A percentile compares a stretch with the other conserved stretches of the same genome.
Conservation (phyloP, 805 yeast species). For the Candida andamanensis region DNA sequence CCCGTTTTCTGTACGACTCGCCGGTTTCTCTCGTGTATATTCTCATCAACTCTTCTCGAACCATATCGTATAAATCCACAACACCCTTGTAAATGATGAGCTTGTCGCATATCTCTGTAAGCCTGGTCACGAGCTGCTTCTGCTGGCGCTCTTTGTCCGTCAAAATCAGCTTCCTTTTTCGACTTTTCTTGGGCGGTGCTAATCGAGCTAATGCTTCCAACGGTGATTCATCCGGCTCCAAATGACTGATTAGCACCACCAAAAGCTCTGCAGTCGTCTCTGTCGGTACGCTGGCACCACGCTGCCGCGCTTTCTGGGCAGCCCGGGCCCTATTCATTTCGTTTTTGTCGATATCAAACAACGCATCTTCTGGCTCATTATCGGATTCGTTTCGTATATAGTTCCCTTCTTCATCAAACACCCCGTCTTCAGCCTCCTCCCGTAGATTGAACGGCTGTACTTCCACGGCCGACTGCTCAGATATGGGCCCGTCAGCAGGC, state of each 20-base stretch:
- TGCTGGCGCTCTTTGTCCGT: conserved; percentile 18
- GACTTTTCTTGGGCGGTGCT: conserved; percentile 20
- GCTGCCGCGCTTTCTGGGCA: conserved; percentile 32
- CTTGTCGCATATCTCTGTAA: conserved; percentile 47
- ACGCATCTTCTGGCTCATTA: conserved; percentile 19
- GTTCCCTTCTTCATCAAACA: conserved; percentile 58
- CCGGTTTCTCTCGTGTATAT: conserved; percentile 20
- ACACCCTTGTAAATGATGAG: conserved; percentile 39
- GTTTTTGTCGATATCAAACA: conserved; percentile 17
- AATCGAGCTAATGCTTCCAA: conserved; percentile 48
- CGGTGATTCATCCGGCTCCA: conserved; percentile 59
- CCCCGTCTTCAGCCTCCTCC: conserved; percentile 54
- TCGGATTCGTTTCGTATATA: conserved; percentile 39
- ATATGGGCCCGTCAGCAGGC: conserved; percentile 13
- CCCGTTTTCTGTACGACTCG: conserved; percentile 17
- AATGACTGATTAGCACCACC: conserved; percentile 3
- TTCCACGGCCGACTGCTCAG: conserved; percentile 17
- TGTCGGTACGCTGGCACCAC: conserved; percentile 2
- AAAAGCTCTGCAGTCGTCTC: conserved; percentile 6
- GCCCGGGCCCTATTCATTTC: conserved; percentile 33
- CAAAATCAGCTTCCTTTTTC: conserved; percentile 1
- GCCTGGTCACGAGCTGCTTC: conserved; percentile 5
- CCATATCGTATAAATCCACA: conserved; percentile 45
- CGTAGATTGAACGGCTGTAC: conserved; percentile 60
- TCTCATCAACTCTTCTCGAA: conserved; percentile 51